These are phyloP conservation scores for Tanacetum coccineum DNA, from an alignment of 129 eudicot species.

Conservation along the genomic window DNA sequence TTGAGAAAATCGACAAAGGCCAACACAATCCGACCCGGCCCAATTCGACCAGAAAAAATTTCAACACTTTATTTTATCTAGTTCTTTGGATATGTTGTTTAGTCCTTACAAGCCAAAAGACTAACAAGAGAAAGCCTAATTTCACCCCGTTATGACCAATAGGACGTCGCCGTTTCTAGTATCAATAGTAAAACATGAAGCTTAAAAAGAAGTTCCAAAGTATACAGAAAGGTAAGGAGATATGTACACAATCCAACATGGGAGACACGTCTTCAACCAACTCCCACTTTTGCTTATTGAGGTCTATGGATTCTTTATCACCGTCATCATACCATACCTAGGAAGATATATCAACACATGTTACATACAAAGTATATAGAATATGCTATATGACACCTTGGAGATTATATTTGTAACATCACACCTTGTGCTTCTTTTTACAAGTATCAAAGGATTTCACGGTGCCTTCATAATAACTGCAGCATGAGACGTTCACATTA, in stretches of 20 bases:
- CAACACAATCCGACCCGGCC: no score
- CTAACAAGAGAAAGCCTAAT: neutral
- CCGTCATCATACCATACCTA: neutral
- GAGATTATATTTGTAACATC: neutral
- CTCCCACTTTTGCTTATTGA: neutral
- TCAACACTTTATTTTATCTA: no score
- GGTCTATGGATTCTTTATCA: neutral
- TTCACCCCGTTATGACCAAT: neutral
- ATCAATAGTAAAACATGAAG: neutral
- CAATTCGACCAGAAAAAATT: no score
- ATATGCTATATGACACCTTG: neutral
- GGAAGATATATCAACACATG: neutral
- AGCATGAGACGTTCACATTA: neutral
- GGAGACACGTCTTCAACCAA: neutral
- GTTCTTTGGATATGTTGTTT: no score
- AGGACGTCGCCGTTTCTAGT: neutral
- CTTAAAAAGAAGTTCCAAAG: neutral
- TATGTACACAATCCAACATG: neutral
- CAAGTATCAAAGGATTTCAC: neutral
- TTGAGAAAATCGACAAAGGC: no score
- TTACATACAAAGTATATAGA: neutral
- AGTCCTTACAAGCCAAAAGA: no score
- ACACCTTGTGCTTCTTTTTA: neutral
- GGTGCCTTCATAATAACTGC: neutral
- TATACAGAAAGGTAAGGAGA: neutral